Evolutionary conservation across 768 basidiomycete species (phyloP).

Genomic region (Mycena galopus): DNA sequence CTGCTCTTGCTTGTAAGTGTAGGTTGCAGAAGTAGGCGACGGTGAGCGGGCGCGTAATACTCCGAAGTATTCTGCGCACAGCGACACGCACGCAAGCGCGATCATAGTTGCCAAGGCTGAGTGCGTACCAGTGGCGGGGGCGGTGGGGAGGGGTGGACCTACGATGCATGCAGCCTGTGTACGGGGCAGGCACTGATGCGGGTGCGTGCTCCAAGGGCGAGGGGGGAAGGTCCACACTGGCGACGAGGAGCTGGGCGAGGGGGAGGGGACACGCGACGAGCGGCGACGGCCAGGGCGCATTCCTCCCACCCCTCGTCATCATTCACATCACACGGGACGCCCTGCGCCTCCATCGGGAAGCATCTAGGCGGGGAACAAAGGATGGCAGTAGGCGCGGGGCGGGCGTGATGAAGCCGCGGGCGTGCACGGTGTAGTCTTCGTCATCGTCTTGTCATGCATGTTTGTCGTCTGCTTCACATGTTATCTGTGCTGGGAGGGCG

Average conservation of each 20-base stretch:
- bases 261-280: neutral
- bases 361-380: neutral
- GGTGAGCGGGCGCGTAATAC: neutral
- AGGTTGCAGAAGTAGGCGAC: too few species aligned
- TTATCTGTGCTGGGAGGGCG: neutral
- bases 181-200: too few species aligned
- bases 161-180: too few species aligned
- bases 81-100: neutral
- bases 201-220: too few species aligned
- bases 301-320: conserved; percentile 21
- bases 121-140: neutral
- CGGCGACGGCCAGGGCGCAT: conserved; percentile 12
- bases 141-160: too few species aligned
- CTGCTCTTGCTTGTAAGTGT: neutral
- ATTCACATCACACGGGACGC: conserved; percentile 12
- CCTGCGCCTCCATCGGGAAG: conserved; percentile 2
- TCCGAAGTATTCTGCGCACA: neutral
- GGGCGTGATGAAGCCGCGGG: conserved; percentile 22
- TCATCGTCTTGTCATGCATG: conserved; percentile 19
- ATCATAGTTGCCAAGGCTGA: too few species aligned
- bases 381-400: conserved; percentile 5
- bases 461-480: neutral
- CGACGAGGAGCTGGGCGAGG: neutral
- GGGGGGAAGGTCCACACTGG: neutral
- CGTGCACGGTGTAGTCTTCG: conserved; percentile 23